Evolutionary conservation across 1,284 basidiomycete species (phyloP).

Genomic region (Irpex rosettiformis): DNA sequence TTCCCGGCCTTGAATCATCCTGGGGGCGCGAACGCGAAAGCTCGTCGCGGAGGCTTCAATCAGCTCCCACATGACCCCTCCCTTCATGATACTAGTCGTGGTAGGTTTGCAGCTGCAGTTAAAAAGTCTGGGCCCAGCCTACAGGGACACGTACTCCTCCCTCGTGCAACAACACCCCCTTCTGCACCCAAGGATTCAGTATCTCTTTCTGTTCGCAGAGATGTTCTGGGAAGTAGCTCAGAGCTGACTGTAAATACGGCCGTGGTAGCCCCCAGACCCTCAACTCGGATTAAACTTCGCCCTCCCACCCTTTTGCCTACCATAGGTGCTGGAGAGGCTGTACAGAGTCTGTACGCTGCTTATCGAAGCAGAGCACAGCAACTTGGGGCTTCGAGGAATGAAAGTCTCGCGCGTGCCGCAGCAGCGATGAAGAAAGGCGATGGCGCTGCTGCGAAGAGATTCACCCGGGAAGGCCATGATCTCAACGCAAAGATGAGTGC

Average conservation of each 20-base stretch:
- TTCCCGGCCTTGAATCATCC: conserved; percentile 71
- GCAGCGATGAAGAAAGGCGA: conserved; percentile 95
- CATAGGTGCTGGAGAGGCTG: conserved; percentile 74
- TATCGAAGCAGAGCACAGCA: conserved; percentile 86
- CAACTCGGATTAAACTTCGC: conserved; percentile 79
- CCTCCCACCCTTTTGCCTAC: conserved; percentile 86
- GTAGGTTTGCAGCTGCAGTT: conserved; percentile 80
- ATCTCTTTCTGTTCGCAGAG: conserved; percentile 44
- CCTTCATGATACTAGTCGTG: conserved; percentile 72
- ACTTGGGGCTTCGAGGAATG: conserved; percentile 90
- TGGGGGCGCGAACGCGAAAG: conserved; percentile 43
- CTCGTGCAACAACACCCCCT: conserved; percentile 3
- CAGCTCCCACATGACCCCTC: conserved; percentile 38
- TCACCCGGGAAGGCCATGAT: conserved; percentile 90
- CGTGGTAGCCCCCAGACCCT: conserved; percentile 79
- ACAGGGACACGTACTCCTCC: conserved; percentile 8
- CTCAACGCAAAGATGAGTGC: conserved; percentile 86
- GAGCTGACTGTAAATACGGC: conserved; percentile 64
- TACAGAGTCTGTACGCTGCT: conserved; percentile 82
- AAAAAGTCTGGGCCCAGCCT: conserved; percentile 38
- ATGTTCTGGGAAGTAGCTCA: conserved; percentile 49
- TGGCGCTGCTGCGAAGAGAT: conserved; percentile 91
- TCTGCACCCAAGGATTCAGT: conserved; percentile 34
- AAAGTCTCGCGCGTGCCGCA: conserved; percentile 91
- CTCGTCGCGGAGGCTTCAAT: conserved; percentile 37